phyloP scores from a whole-genome alignment of 2,329 filamentous ascomycete genomes.

The Botryosphaeria dothidea region DNA sequence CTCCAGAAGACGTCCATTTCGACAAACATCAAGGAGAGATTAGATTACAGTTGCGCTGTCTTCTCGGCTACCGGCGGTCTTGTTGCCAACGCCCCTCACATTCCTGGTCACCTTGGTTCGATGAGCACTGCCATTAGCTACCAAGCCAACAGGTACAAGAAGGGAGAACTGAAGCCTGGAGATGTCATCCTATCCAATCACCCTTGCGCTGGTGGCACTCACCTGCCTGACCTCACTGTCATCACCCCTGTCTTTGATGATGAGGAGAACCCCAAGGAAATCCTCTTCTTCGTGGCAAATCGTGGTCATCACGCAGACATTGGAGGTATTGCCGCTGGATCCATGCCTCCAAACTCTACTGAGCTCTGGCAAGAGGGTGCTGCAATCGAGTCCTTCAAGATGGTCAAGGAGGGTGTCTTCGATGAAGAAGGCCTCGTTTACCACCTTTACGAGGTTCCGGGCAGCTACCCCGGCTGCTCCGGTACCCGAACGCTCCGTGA shows the following conservation, averaged over 20 bases:
- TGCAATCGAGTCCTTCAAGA: slow-evolving; percentile 45
- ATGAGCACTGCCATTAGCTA: slow-evolving; percentile 31
- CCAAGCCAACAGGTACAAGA: slow-evolving; percentile 26
- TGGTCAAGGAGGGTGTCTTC: slow-evolving; percentile 38
- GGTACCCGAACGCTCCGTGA: slow-evolving; percentile 35
- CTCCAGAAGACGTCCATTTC: slow-evolving; percentile 29
- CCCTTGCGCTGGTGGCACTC: slow-evolving; percentile 31
- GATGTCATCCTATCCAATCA: slow-evolving; percentile 33
- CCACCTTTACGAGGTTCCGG: slow-evolving; percentile 31
- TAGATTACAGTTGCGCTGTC: slow-evolving; percentile 30
- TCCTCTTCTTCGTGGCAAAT: slow-evolving; percentile 31
- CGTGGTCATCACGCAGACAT: slow-evolving; percentile 34
- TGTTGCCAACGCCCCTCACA: slow-evolving; percentile 31
- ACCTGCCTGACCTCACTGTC: slow-evolving; percentile 32
- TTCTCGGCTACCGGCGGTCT: slow-evolving; percentile 27
- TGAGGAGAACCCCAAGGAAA: slow-evolving; percentile 22
- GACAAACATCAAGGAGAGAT: slow-evolving; percentile 32
- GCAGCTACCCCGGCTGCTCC: slow-evolving; percentile 32
- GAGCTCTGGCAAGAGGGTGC: slow-evolving; percentile 52
- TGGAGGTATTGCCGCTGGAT: slow-evolving; percentile 28
- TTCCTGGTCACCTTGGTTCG: slow-evolving; percentile 29
- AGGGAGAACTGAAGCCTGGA: slow-evolving; percentile 26
- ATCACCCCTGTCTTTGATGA: slow-evolving; percentile 31
- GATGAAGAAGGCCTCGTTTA: slow-evolving; percentile 36
- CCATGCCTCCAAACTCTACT: slow-evolving; percentile 44